phyloP scores from a whole-genome alignment of 1,284 basidiomycete species.

The Cystobasidium slooffiae region DNA sequence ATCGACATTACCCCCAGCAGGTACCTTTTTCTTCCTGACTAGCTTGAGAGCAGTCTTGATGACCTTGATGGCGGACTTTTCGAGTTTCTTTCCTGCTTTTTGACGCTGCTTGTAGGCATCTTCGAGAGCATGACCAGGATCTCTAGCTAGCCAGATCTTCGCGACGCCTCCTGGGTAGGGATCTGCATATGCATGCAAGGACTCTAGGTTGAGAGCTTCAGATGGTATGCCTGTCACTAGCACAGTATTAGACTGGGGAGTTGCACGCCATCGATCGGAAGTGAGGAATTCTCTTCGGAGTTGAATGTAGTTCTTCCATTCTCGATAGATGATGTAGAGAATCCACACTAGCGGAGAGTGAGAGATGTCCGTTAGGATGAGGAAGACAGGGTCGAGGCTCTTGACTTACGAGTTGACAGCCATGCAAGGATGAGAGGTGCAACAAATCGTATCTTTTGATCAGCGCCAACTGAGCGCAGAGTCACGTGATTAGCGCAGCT shows the following conservation, averaged over 20 bases:
- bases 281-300: conserved; percentile 80
- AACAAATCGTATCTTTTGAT: conserved; percentile 67
- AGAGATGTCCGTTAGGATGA: neutral
- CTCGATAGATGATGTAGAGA: conserved; percentile 75
- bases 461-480: conserved; percentile 58
- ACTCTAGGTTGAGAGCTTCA: conserved; percentile 68
- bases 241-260: conserved; percentile 83
- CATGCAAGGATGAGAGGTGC: conserved; percentile 76
- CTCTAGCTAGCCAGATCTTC: conserved; percentile 84
- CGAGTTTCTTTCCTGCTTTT: conserved; percentile 75
- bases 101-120: conserved; percentile 78
- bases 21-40: conserved; percentile 56
- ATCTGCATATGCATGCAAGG: conserved; percentile 68
- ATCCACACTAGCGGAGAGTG: conserved; percentile 69
- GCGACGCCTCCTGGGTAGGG: conserved; percentile 78
- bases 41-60: conserved; percentile 59
- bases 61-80: conserved; percentile 80
- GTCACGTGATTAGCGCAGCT: neutral
- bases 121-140: conserved; percentile 62
- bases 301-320: conserved; percentile 79
- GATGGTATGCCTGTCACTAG: conserved; percentile 85
- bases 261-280: conserved; percentile 52
- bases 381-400: neutral
- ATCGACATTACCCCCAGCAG: conserved; percentile 32
- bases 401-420: conserved; percentile 70